Evolutionary conservation across 495 filamentous ascomycete genomes (phyloP).

Genomic region (Neurospora sp.): DNA sequence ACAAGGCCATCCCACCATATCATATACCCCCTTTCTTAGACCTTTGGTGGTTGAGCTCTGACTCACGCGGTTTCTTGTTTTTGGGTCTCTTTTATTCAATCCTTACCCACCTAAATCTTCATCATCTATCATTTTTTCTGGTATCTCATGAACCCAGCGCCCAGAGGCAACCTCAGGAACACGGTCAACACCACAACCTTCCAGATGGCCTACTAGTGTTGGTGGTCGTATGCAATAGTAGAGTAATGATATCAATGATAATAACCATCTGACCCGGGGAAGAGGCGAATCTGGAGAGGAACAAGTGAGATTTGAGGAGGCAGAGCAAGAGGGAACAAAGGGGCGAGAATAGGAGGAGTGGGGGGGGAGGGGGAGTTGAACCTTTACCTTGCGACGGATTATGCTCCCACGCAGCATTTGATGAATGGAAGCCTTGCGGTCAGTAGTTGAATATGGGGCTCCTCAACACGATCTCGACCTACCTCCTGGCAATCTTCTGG

Average conservation of each 20-base stretch:
- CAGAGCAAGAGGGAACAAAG: neutral
- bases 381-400: too few species aligned
- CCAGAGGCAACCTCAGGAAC: neutral
- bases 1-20: slow-evolving; percentile 9
- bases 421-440: too few species aligned
- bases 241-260: neutral
- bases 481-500: neutral
- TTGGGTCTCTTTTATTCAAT: neutral
- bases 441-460: neutral
- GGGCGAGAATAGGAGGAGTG: neutral
- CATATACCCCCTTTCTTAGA: too few species aligned
- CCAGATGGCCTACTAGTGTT: neutral
- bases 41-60: neutral
- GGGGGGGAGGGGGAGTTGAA: neutral
- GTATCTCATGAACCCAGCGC: neutral
- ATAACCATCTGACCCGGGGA: neutral
- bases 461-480: neutral
- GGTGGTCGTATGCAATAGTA: neutral
- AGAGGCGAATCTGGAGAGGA: neutral
- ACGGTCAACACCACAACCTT: neutral
- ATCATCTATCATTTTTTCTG: neutral
- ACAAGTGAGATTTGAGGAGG: neutral
- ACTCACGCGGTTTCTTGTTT: neutral
- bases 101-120: neutral
- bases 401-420: too few species aligned